Evolutionary conservation across 2,329 filamentous ascomycete species (phyloP), one percentile per base, ranked within the genome.

Genomic region (Onygenales sp.): DNA sequence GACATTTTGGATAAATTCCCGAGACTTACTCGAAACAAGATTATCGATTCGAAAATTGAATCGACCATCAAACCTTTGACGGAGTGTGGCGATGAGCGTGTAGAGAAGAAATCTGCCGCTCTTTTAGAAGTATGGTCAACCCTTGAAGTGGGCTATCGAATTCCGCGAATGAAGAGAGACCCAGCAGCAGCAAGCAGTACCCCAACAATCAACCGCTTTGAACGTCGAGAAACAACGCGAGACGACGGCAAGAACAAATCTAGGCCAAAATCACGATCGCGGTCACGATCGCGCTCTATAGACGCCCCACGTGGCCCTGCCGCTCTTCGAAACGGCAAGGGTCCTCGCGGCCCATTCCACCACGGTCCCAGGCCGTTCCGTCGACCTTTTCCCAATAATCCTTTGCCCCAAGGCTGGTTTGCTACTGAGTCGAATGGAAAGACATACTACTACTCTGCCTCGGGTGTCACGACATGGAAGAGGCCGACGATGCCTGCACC

Each of bases 31-130:
- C 85, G 89, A 55, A 98, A 98, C 76, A 98, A 98, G 72, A 96
- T 98, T 55, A 85, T 88, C 59, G 91, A 95, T 64, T 95, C 93
- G 7, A 95, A 95, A 63, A 96, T 98, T 57, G 93, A 97, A 68
- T 78, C 84, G 2, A 86, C 86, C 0, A 80, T 98, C 43, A 77
- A 88, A 63, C 78, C 79, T 3, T 74, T 97, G 50, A 80, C 78
- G 1, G 72, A 72, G 10, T 86, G 82, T 14, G 82, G 84, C 7
- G 85, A 95, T 64, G 83, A 89, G 57, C 79, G 86, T 55, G 88
- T 98, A 17, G 79, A 84, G 31, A 78, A 80, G 17, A 85, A 85
- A 63, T 83, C 92, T 5, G 79, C 79, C 52, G 78, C 80, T 45
- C 76, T 98, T 38, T 73, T 96, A 32, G 82, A 89, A 7, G 85